Evolutionary conservation across 345 rosid species (phyloP).

Genomic region (Geranium rotundifolium): DNA sequence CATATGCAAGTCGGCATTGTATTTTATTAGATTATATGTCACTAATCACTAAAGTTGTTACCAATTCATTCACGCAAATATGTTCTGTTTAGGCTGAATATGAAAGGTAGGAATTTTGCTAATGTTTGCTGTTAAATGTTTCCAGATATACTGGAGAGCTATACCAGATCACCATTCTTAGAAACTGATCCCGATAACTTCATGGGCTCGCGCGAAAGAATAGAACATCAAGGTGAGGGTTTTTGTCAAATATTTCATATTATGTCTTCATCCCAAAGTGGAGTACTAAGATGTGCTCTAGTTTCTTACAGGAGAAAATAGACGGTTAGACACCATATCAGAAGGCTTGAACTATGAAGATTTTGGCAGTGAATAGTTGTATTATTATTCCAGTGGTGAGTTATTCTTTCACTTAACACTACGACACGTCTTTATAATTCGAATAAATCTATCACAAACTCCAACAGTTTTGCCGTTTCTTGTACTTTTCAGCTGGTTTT

Average conservation of each 20-base stretch:
- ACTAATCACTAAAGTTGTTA: not conserved
- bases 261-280: not conserved
- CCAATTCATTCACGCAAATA: not conserved
- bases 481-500: too few relatives aligned
- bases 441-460: too few relatives aligned
- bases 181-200: constrained; percentile 36
- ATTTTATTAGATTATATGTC: not conserved
- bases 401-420: not conserved
- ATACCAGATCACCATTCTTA: constrained; percentile 74
- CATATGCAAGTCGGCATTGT: constrained; percentile 6
- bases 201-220: constrained; percentile 48
- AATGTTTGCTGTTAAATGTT: constrained; percentile 1
- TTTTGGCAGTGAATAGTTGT: constrained; percentile 51
- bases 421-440: not conserved
- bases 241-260: not conserved
- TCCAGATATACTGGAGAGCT: constrained; percentile 79
- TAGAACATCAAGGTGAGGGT: constrained; percentile 21
- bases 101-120: not conserved
- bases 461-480: too few relatives aligned
- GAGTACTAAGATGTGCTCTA: not conserved
- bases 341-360: constrained; percentile 84
- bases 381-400: constrained; percentile 11
- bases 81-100: not conserved
- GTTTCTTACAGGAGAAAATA: constrained; percentile 11
- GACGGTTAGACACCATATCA: constrained; percentile 72